Evolutionary conservation across 2,329 filamentous ascomycete genomes (phyloP).

Genomic region (Akanthomyces lecanii): DNA sequence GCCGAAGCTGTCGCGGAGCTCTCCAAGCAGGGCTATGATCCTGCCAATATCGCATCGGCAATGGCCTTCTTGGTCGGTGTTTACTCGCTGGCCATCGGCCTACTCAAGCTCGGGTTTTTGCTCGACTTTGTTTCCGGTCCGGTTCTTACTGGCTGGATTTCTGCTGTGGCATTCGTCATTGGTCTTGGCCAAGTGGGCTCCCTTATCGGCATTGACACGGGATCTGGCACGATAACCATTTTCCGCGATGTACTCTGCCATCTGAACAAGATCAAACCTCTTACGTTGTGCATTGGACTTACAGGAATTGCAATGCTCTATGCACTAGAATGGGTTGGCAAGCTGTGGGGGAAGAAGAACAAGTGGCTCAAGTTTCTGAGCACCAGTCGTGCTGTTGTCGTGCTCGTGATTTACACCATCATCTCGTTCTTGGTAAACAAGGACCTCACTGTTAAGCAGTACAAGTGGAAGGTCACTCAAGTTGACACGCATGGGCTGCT

Average conservation of each 20-base stretch:
- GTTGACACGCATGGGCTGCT: constrained; percentile 53
- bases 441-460: constrained; percentile 38
- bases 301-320: constrained; percentile 53
- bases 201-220: constrained; percentile 53
- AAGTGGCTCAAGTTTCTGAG: constrained; percentile 55
- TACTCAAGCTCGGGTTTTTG: constrained; percentile 60
- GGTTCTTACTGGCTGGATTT: constrained; percentile 62
- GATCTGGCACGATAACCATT: constrained; percentile 50
- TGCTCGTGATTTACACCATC: constrained; percentile 58
- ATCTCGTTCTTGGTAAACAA: constrained; percentile 61
- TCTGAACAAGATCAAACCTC: constrained; percentile 53
- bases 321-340: constrained; percentile 53
- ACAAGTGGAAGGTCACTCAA: constrained; percentile 54
- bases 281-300: constrained; percentile 57
- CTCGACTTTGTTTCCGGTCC: constrained; percentile 63
- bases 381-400: constrained; percentile 57
- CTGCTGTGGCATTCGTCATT: constrained; percentile 62
- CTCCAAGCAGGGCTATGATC: constrained; percentile 44
- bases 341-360: constrained; percentile 55
- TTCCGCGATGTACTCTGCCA: constrained; percentile 56
- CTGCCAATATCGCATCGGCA: constrained; percentile 55
- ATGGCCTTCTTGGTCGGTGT: constrained; percentile 61
- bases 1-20: constrained; percentile 55
- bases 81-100: constrained; percentile 54
- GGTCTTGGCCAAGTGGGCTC: constrained; percentile 60